Base-by-base conservation (phyloP, 768 basidiomycete species). In the Podaxis carcinomalis region DNA sequence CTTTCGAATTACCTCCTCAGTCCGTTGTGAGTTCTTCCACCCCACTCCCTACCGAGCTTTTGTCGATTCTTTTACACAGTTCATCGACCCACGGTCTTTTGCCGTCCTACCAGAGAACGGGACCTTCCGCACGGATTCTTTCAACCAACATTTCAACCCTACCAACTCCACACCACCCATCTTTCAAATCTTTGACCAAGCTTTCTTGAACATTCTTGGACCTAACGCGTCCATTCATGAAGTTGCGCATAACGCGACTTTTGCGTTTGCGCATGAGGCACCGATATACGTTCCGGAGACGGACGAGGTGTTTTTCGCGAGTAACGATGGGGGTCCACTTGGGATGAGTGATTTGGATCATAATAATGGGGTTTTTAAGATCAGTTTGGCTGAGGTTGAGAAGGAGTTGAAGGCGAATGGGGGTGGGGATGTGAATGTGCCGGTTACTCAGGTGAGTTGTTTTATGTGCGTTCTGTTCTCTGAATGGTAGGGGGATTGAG, bases 221-320 rank as follows among this genome's bases (percentile, higher is more conserved):
- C 63, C 70, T 3, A 72, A 74, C 25, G 83, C 90, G 5, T 80
- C 80, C 0, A 79, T 92, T 52, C 78, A 80, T 3, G 70, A 82
- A 61, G 81, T 93, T 51, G 84, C 84, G 0, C 79, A 81, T 6
- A 83, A 85, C 61, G 78, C 80, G 2, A 82, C 78, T 3, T 87
- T 86, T 69, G 86, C 86, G 2, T 85, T 90, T 63, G 90, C 89
- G 16, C 90, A 93, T 68, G 92, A 93, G 72, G 91, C 88, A 2
- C 88, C 89, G 0, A 76, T 92, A 1, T 90, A 85, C 70, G 74
- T 83, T 35, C 73, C 84, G 4, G 79, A 77, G n/a, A 86, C 85
- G n/a, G 82, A 91, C 66, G 83, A 87, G 63, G 77, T 93, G 1
- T 87, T 85, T 74, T 93, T 93, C 67, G 78, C 82, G 4, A 87